Evolutionary conservation across 371 early-diverging fungal genomes (phyloP).

Genomic region (Choanephora cucurbitarum): DNA sequence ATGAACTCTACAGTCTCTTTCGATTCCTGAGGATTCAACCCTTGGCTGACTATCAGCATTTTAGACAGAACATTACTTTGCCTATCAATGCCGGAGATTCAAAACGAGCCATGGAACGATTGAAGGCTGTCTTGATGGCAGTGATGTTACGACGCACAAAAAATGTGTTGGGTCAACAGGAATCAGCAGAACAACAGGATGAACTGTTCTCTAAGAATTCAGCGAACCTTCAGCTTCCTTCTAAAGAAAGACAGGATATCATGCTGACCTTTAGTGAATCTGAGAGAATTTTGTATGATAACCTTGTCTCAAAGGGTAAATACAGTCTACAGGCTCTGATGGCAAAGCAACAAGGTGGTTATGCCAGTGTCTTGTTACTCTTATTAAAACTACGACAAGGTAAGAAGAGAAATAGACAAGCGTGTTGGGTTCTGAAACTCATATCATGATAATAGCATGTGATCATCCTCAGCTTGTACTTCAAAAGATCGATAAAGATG

Average conservation of each 20-base stretch:
- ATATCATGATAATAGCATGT: too few species aligned
- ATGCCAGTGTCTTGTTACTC: conserved; percentile 59
- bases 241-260: conserved; percentile 56
- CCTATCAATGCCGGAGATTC: conserved; percentile 47
- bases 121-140: conserved; percentile 66
- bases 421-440: too few species aligned
- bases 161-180: conserved; percentile 14
- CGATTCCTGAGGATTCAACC: conserved; percentile 78
- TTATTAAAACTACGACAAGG: conserved; percentile 59
- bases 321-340: conserved; percentile 42
- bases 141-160: conserved; percentile 81
- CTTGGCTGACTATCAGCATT: conserved; percentile 51
- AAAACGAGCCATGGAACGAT: conserved; percentile 47
- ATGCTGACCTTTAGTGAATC: conserved; percentile 49
- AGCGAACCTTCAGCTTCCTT: conserved; percentile 58
- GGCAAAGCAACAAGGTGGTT: conserved; percentile 52
- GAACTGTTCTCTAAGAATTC: conserved; percentile 45
- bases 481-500: conserved; percentile 51
- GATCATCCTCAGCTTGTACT: conserved; percentile 78
- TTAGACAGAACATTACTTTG: conserved; percentile 58
- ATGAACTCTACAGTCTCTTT: conserved; percentile 83
- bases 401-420: too few species aligned
- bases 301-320: conserved; percentile 53
- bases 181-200: not conserved
- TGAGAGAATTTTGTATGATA: conserved; percentile 66